A percentile compares a stretch with the other conserved stretches of the same genome.
Evolutionary conservation across 2,329 filamentous ascomycete genomes (phyloP).

Genomic region (Cytospora piceae): DNA sequence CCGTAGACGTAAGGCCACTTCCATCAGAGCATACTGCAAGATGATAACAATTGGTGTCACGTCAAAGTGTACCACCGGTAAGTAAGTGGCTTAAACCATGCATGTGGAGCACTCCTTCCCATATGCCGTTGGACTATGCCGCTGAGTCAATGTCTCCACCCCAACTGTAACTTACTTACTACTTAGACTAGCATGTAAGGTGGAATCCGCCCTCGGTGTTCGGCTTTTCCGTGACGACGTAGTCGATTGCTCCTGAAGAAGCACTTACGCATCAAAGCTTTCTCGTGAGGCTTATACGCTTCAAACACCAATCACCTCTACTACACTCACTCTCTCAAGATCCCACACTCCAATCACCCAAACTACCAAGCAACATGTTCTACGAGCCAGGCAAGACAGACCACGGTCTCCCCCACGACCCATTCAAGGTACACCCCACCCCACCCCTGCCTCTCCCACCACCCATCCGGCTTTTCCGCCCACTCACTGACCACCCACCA

Average conservation of each 20-base stretch:
- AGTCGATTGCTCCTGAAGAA: not conserved
- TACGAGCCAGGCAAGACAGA: constrained; percentile 29
- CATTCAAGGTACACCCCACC: constrained; percentile 23
- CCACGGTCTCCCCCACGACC: constrained; percentile 24
- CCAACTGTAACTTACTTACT: not conserved
- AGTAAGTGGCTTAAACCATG: not conserved
- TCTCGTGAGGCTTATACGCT: not conserved
- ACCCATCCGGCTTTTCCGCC: not conserved
- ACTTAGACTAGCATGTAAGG: no score
- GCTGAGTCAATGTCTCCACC: not conserved
- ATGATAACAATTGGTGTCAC: no score
- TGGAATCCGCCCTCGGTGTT: not conserved
- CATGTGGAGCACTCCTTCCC: no score
- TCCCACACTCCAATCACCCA: no score
- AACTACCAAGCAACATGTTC: constrained; percentile 19
- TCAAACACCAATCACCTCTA: not conserved
- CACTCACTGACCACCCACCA: not conserved
- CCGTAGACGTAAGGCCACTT: no score
- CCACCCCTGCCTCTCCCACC: not conserved
- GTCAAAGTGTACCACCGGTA: no score
- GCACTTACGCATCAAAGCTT: not conserved
- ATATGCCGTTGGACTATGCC: not conserved
- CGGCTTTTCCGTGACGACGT: not conserved
- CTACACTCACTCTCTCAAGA: no score
- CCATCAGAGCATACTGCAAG: no score